Evolutionary conservation across 2,329 filamentous ascomycete species (phyloP).

Genomic region (Alternaria postmessia): DNA sequence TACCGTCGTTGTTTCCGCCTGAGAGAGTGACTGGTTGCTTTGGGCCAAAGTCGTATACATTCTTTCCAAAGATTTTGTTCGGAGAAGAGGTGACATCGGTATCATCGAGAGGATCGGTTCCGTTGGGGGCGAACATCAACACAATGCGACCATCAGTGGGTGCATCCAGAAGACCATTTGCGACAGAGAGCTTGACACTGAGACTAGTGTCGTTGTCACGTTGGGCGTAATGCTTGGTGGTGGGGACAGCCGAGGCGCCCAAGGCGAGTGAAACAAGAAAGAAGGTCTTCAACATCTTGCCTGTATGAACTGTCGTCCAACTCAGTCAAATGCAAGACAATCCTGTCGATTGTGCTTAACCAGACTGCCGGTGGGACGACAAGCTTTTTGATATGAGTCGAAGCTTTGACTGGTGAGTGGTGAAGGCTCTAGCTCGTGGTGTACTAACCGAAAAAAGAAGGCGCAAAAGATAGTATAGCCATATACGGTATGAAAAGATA

Average conservation of each 20-base stretch:
- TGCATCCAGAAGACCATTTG: constrained; percentile 35
- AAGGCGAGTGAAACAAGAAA: constrained; percentile 7
- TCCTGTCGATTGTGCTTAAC: background rate
- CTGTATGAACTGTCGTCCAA: background rate
- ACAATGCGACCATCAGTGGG: constrained; percentile 44
- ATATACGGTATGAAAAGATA: background rate
- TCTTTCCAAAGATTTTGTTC: constrained; percentile 50
- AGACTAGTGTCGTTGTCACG: constrained; percentile 8
- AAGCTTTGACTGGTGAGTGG: constrained; percentile 5
- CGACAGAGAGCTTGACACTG: constrained; percentile 37
- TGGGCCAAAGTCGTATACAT: constrained; percentile 40
- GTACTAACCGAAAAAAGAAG: constrained; percentile 10
- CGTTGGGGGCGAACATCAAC: constrained; percentile 47
- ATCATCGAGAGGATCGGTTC: constrained; percentile 46
- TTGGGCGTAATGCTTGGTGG: background rate
- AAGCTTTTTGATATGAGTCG: constrained; percentile 8
- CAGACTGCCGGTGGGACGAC: background rate
- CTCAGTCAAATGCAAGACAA: background rate
- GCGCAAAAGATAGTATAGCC: background rate
- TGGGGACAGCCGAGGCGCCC: constrained; percentile 8
- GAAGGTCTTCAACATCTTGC: constrained; percentile 10
- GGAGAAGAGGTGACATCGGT: constrained; percentile 48
- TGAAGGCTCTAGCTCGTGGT: constrained; percentile 2
- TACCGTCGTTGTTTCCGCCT: constrained; percentile 37
- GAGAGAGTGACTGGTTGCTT: constrained; percentile 31